These are phyloP conservation scores for Sodiomyces alkalinus DNA, from an alignment of 2,329 filamentous ascomycete species.

Conservation along the genomic window DNA sequence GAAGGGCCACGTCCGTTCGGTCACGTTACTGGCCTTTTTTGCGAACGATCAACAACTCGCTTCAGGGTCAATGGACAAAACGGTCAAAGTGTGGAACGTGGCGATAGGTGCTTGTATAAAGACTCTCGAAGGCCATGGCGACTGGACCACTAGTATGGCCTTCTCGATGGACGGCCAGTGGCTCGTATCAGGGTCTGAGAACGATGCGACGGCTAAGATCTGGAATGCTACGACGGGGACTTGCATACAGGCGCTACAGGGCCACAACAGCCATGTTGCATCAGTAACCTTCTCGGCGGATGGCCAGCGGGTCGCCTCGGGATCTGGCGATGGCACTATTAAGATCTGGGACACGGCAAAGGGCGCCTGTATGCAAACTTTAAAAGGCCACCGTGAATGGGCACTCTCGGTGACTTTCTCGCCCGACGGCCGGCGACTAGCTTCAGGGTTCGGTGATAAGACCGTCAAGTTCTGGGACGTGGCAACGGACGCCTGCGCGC, in stretches of 20 bases:
- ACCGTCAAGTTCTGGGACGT: background rate
- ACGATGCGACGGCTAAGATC: background rate
- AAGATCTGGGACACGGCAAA: conserved; percentile 7
- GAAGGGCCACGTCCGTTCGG: background rate
- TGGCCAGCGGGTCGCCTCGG: conserved; percentile 1
- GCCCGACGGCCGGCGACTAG: background rate
- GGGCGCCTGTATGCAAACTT: conserved; percentile 1
- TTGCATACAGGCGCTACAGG: conserved; percentile 5
- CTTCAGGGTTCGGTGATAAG: background rate
- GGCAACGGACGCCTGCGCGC: background rate
- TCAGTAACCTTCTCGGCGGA: conserved; percentile 6
- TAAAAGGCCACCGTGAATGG: conserved; percentile 4
- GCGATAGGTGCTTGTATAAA: conserved; percentile 3
- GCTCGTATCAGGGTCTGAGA: conserved; percentile 6
- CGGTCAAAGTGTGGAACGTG: background rate
- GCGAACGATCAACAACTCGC: background rate
- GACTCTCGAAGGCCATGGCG: conserved; percentile 7
- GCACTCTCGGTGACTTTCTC: conserved; percentile 3
- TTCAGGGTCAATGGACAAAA: background rate
- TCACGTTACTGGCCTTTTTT: background rate
- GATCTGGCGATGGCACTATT: conserved; percentile 5
- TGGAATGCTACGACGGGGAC: too few species aligned
- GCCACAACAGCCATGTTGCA: conserved; percentile 3
- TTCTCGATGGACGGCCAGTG: conserved; percentile 9
- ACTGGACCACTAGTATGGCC: conserved; percentile 3